Evolutionary conservation across 169 alveolate species (phyloP).

Genomic region (Plasmodium gonderi): DNA sequence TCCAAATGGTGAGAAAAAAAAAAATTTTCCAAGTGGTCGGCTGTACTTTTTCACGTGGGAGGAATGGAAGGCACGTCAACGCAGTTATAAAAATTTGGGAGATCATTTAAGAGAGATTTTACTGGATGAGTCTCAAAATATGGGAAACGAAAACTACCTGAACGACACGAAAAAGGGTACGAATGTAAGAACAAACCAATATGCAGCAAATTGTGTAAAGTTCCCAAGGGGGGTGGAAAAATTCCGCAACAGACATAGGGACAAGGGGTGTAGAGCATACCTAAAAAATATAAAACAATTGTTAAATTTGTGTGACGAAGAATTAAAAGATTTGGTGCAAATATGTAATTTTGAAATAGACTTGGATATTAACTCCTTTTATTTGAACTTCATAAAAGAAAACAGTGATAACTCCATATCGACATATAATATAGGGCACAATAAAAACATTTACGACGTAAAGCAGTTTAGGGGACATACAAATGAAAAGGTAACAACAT

Average conservation of each 20-base stretch:
- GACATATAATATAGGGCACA: conserved; percentile 4
- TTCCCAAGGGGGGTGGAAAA: neutral
- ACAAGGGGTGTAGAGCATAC: neutral
- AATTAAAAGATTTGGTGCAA: conserved; percentile 31
- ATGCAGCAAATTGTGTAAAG: neutral
- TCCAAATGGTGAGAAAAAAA: neutral
- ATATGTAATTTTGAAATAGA: conserved; percentile 33
- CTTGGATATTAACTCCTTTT: conserved; percentile 24
- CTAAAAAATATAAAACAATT: conserved; percentile 34
- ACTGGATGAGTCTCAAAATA: neutral
- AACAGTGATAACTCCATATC: conserved; percentile 9
- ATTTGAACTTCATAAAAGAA: neutral
- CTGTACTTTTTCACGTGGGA: neutral
- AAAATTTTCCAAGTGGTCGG: neutral
- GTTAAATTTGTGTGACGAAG: conserved; percentile 13
- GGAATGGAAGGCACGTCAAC: neutral
- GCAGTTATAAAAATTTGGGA: neutral
- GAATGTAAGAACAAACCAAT: neutral
- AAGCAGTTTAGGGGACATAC: neutral
- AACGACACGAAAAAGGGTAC: neutral
- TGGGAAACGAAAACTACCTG: neutral
- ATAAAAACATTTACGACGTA: conserved; percentile 51
- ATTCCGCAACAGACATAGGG: neutral
- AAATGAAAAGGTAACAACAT: conserved; percentile 8
- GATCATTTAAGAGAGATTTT: neutral